Percentiles rank a stretch among this genome's conserved stretches.
These are phyloP conservation scores for Pythium coloratum DNA, from an alignment of 352 stramenopile genomes.

Conservation along the genomic window DNA sequence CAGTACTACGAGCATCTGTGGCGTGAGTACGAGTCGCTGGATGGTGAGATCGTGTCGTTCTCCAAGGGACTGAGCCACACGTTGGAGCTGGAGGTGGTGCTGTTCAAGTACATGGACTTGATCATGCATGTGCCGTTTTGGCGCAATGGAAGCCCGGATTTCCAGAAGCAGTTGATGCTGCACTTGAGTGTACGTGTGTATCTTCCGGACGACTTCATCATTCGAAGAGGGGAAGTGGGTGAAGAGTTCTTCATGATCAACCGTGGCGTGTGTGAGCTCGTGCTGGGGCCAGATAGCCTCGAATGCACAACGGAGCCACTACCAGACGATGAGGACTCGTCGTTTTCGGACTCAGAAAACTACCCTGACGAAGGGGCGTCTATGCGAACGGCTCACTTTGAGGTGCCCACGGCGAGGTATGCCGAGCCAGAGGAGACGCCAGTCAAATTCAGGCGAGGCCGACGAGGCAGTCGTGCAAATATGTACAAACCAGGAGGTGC, in stretches of 20 bases:
- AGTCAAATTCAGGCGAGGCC: not conserved
- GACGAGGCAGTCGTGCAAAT: not conserved
- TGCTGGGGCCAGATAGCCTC: constrained; percentile 25
- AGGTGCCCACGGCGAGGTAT: constrained; percentile 1
- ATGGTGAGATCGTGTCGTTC: constrained; percentile 51
- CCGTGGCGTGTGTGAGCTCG: constrained; percentile 51
- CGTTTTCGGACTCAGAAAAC: constrained; percentile 1
- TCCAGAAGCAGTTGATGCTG: constrained; percentile 66
- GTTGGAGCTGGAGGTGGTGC: constrained; percentile 57
- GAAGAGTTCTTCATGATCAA: constrained; percentile 77
- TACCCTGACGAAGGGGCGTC: not conserved
- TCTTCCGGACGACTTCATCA: constrained; percentile 73
- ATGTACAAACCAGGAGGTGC: constrained; percentile 7
- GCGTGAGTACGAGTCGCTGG: constrained; percentile 64
- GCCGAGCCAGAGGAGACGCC: not conserved
- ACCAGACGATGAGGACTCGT: constrained; percentile 1
- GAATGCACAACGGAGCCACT: constrained; percentile 28
- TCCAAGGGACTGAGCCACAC: constrained; percentile 60
- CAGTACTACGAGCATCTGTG: constrained; percentile 68
- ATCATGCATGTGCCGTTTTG: constrained; percentile 64
- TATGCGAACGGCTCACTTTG: constrained; percentile 3
- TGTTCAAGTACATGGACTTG: constrained; percentile 76
- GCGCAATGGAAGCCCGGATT: constrained; percentile 51
- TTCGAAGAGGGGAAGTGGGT: constrained; percentile 52
- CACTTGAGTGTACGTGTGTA: constrained; percentile 60